Base-by-base conservation (phyloP, 2,329 filamentous ascomycete genomes). In the Fusarium longipes region DNA sequence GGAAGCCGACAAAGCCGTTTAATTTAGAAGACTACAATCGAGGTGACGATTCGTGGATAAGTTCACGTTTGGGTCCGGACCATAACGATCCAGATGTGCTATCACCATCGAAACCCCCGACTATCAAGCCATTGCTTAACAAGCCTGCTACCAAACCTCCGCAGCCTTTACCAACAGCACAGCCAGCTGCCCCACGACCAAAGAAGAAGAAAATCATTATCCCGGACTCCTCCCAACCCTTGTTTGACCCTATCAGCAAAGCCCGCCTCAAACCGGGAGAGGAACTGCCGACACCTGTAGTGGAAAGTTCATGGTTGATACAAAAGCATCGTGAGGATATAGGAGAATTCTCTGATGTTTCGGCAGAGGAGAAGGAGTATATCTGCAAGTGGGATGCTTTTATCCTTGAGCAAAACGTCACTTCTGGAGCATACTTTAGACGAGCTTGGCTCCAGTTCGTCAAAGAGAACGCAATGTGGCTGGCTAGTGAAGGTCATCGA, bases 261-360 rank as follows among this genome's bases (percentile, higher is more conserved):
- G 80, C 82, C 10, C 77, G 77, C 9, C 78, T 89, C 22, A 78
- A 80, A 30, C 79, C 85, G 2, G 85, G 84, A 4, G 79, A 82
- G 3, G 77, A 81, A 24, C 77, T 87, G 24, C 82, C 82, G 4
- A 78, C 78, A 20, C 74, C 77, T 6, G 74, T 75, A 5, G 76
- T 82, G 5, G 83, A 87, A 70, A 82, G 82, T 57, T 76, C 78
- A 22, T 88, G 86, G 86, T 78, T 87, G 9, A 79, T 86, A 29
- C 85, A 87, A 63, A 88, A 87, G 74, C 86, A 88, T 60, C 81
- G 84, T 9, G 84, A 88, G 57, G 83, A 82, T 52, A 82, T 88
- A 53, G 79, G 81, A 27, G 86, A 88, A 63, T 88, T 86, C 69
- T 83, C 82, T 10, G 86, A 88, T 65, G 81, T 88, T 25, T 82